Evolutionary conservation across 2,329 filamentous ascomycete genomes (phyloP).

Genomic region (Sporothrix inflata): DNA sequence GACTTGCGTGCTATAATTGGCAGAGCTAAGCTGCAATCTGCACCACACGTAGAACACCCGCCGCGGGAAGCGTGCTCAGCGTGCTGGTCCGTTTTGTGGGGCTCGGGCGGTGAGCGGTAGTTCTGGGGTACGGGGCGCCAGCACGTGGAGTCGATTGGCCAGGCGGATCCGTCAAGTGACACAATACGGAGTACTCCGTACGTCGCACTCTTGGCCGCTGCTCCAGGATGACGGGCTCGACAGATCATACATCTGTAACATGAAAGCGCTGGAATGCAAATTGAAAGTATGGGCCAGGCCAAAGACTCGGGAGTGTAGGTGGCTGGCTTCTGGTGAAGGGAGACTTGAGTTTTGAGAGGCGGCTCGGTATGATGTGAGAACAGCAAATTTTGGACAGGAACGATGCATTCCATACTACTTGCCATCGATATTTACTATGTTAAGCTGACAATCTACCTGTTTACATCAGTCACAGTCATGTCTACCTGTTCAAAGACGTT

Average conservation of each 20-base stretch:
- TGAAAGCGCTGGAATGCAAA: neutral
- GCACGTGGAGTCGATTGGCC: neutral
- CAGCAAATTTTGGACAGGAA: too few relatives aligned
- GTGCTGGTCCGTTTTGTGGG: neutral
- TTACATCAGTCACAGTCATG: too few relatives aligned
- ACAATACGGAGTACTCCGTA: too few relatives aligned
- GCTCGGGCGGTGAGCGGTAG: neutral
- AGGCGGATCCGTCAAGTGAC: neutral
- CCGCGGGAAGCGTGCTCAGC: neutral
- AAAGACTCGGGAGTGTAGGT: too few relatives aligned
- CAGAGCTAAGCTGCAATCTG: neutral
- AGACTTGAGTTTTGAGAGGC: too few relatives aligned
- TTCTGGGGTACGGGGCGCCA: neutral
- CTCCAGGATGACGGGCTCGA: neutral
- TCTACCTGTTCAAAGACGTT: neutral
- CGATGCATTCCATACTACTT: too few relatives aligned
- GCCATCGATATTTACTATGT: too few relatives aligned
- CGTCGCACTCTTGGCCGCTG: neutral
- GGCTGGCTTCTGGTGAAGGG: too few relatives aligned
- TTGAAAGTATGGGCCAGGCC: neutral
- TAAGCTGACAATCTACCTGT: too few relatives aligned
- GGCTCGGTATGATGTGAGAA: too few relatives aligned
- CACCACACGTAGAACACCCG: neutral
- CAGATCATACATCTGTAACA: neutral
- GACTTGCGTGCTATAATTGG: neutral